Percentiles rank a stretch among this genome's conserved stretches.
Evolutionary conservation across 176 grass and related monocot species (phyloP).

Genomic region (Triticum monococcum): DNA sequence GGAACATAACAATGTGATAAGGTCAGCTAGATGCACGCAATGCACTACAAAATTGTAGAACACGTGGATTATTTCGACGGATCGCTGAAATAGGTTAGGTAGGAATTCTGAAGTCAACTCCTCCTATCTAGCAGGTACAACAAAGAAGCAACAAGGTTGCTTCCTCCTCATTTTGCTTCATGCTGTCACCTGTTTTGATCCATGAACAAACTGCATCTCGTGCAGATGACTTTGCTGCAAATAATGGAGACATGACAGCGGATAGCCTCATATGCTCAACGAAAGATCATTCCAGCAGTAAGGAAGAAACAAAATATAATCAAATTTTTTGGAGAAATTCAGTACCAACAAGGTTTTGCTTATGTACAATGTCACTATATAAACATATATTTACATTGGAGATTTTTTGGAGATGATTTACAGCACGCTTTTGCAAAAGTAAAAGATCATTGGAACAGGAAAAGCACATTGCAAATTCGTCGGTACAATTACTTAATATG

Average conservation of each 20-base stretch:
- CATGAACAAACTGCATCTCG: not conserved
- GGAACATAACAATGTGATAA: conserved; percentile 14
- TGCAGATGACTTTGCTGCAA: conserved; percentile 14
- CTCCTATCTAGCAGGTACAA: not conserved
- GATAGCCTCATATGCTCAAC: not conserved
- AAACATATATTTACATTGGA: not conserved
- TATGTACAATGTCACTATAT: not conserved
- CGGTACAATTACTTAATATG: not conserved
- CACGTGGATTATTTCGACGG: not conserved
- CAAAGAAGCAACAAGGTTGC: not conserved
- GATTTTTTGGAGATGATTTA: not conserved
- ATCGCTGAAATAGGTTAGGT: not conserved
- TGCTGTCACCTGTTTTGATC: not conserved
- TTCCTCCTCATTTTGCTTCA: not conserved
- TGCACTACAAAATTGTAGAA: not conserved
- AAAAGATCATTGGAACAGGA: not conserved
- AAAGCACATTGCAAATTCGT: not conserved
- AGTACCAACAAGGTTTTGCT: conserved; percentile 2
- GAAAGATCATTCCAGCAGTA: not conserved
- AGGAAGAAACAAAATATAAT: conserved; percentile 31
- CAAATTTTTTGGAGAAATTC: conserved; percentile 28
- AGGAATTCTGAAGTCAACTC: not conserved
- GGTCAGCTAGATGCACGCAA: not conserved
- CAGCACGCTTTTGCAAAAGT: not conserved
- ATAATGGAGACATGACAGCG: not conserved